Evolutionary conservation across 139 green algal genomes (phyloP), one percentile per base, ranked within the genome.

Genomic region (Penium margaritaceum): DNA sequence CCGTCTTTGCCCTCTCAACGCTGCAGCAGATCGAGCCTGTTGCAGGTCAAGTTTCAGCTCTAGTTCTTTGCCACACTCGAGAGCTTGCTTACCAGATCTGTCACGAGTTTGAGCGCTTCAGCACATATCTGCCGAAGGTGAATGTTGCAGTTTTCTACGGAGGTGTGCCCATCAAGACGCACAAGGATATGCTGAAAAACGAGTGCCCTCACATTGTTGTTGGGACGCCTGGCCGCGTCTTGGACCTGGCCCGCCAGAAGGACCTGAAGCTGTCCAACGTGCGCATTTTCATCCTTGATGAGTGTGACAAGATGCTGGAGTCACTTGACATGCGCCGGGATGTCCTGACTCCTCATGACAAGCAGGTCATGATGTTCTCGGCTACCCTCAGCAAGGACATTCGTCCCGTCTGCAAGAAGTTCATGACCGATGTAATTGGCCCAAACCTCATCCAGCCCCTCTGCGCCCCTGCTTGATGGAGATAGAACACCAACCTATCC

Each of bases 351-450:
- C 95, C 94, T 12, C 93, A 95, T 75, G 88, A 97, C 78, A 99
- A 99, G 89, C 95, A 99, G 81, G 93, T 98, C 67, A 97, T 98
- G 92, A 99, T 99, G 95, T 99, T 98, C 79, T 90, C 83, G 32
- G 95, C 95, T 12, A 99, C 95, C 19, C 86, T 99, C 4, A 85
- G 83, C 74, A 77, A 88, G 72, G 91, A 97, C 33, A 91, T 97
- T 38, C 90, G 95, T n/a, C 69, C 85, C 19, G 83, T 98, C 19
- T 94, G 87, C 90, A 97, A 97, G 87, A 98, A 96, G 85, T 99
- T 98, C 82, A 97, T 98, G 94, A 88, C 81, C 61, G 85, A 94
- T 84, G 88, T 92, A 82, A 82, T 39, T 38, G 66, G 36, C 41
- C 54, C 51, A n/a, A n/a, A n/a, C n/a, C n/a, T n/a, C n/a, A n/a